Evolutionary conservation across 169 alveolate species (phyloP).

Genomic region (Neospora caninum): DNA sequence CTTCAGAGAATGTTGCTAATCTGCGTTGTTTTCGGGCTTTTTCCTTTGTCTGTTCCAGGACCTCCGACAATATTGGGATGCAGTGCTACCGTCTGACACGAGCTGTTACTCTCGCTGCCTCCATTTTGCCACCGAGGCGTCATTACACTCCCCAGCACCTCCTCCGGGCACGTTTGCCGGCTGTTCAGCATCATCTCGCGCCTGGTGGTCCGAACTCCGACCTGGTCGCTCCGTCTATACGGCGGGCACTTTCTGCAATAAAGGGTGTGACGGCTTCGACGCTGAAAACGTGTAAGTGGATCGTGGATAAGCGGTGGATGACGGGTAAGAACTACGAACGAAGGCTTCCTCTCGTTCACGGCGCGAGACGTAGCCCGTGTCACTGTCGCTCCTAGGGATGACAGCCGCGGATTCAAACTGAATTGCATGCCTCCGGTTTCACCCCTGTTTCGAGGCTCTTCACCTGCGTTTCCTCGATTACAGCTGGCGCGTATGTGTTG

Average conservation of each 20-base stretch:
- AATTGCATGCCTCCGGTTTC: too few species aligned
- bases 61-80: neutral
- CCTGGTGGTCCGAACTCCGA: neutral
- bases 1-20: too few species aligned
- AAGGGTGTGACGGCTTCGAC: neutral
- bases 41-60: neutral
- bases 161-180: neutral
- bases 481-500: neutral
- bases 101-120: neutral
- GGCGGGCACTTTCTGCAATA: neutral
- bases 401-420: too few species aligned
- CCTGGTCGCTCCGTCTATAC: neutral
- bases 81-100: neutral
- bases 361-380: too few species aligned
- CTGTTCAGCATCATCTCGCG: neutral
- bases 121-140: neutral
- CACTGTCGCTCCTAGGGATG: too few species aligned
- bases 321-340: too few species aligned
- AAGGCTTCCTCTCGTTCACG: too few species aligned
- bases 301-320: neutral
- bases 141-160: neutral
- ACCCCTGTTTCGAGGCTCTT: too few species aligned
- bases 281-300: neutral
- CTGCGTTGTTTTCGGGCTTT: neutral
- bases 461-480: too few species aligned